Base-by-base conservation (phyloP, 495 filamentous ascomycete species). In the Penicillium salamii region DNA sequence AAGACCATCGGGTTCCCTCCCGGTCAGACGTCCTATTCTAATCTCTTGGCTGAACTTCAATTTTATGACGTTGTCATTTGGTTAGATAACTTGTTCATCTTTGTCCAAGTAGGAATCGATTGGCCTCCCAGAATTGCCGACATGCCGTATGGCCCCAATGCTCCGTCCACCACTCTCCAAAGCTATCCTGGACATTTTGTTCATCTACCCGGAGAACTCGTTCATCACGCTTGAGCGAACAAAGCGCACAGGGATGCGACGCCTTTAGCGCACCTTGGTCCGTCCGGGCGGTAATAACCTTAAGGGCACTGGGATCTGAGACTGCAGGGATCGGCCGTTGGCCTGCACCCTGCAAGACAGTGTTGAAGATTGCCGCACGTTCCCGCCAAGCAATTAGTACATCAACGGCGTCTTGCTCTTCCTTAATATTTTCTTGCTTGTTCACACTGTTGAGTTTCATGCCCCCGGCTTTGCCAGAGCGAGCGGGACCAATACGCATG, bases 151-250 rank as follows among this genome's bases (percentile, higher is more conserved):
- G 87, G 35, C 87, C 85, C 90, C 90, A 95, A 66, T 91, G 85
- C 29, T 95, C 88, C 12, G 86, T 77, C 93, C 93, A 98, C 90
- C 90, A 97, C 68, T 97, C 91, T 32, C 89, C 89, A 72, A 95
- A 91, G 65, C 84, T 90, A 70, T 96, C 93, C 53, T 89, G 81
- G 15, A 95, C 85, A 46, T 82, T 74, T 21, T 42, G 53, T 32
- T 84, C 73, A 65, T 96, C 91, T 23, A 95, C 74, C 54, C 79
- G 83, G 2, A 73, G 63, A 15, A 97, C 71, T 29, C 91, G 76
- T 71, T 98, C 93, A 36, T 95, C 88, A 55, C 91, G 72, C 68
- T 84, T 91, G 53, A 97, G 69, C 2, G 90, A 90, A 70, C 93
- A 98, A 18, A 98, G 75, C 42, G 88, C 81, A 69, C 93, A 98